These are phyloP conservation scores for Neurospora sp. DNA, from an alignment of 2,329 filamentous ascomycete genomes.

Conservation along the genomic window DNA sequence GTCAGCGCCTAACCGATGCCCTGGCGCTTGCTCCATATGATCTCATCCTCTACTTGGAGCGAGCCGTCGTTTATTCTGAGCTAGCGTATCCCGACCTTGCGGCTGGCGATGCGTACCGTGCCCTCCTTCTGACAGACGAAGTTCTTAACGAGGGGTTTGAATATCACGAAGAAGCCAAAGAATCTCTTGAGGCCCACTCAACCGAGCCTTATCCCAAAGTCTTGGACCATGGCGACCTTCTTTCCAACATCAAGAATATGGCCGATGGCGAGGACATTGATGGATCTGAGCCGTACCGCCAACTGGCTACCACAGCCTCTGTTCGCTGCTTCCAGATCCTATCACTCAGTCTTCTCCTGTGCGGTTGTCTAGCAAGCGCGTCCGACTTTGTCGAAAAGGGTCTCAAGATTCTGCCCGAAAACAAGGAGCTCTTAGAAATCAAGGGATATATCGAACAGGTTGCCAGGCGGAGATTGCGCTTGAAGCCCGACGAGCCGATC, in stretches of 20 bases:
- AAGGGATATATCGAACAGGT: constrained; percentile 44
- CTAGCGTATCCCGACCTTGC: constrained; percentile 86
- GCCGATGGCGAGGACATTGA: constrained; percentile 25
- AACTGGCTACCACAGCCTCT: constrained; percentile 41
- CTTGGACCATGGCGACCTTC: constrained; percentile 34
- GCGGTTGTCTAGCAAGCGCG: constrained; percentile 61
- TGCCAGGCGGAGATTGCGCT: constrained; percentile 38
- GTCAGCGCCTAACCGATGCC: constrained; percentile 46
- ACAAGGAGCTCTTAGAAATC: constrained; percentile 45
- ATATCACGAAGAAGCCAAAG: constrained; percentile 61
- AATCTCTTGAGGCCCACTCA: constrained; percentile 36
- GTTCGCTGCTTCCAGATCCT: constrained; percentile 50
- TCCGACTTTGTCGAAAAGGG: constrained; percentile 56
- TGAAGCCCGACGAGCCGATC: constrained; percentile 33
- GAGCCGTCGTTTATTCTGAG: constrained; percentile 60
- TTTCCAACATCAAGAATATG: constrained; percentile 24
- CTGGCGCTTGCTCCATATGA: constrained; percentile 48
- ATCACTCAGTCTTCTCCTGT: constrained; percentile 48
- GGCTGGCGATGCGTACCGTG: constrained; percentile 80
- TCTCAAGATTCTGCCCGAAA: constrained; percentile 41
- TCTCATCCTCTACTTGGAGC: constrained; percentile 54
- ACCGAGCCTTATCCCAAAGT: constrained; percentile 32
- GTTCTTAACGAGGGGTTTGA: constrained; percentile 70
- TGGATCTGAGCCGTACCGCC: constrained; percentile 24
- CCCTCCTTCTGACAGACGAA: constrained; percentile 78